Evolutionary conservation across 1,139 yeast species (phyloP).

Genomic region (Sugiyamaella novakii): DNA sequence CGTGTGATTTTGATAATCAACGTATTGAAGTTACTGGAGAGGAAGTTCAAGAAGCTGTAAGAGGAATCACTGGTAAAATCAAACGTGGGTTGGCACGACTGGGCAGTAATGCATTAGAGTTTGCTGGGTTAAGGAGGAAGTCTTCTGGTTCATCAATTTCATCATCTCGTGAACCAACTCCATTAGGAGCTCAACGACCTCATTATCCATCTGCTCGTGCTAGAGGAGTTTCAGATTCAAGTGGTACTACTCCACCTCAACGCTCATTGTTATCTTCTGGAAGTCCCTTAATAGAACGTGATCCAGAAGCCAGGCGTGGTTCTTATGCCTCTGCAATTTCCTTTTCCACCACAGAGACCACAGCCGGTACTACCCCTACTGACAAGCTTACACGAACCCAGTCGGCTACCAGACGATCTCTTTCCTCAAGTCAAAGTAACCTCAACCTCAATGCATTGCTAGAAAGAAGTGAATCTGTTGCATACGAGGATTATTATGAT

Average conservation of each 20-base stretch:
- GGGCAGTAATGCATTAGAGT: slow-evolving; percentile 49
- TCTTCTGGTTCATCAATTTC: slow-evolving; percentile 27
- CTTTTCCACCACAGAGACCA: slow-evolving; percentile 8
- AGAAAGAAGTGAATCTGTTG: slow-evolving; percentile 23
- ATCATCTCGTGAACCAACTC: slow-evolving; percentile 29
- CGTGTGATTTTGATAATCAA: slow-evolving; percentile 37
- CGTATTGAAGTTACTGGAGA: slow-evolving; percentile 64
- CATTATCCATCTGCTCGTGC: not conserved
- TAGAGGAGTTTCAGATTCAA: slow-evolving; percentile 2
- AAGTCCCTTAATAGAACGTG: not conserved
- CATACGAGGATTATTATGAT: slow-evolving; percentile 2
- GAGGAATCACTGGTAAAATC: slow-evolving; percentile 72
- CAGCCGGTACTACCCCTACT: slow-evolving; percentile 11
- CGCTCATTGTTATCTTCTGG: not conserved
- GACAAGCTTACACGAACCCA: slow-evolving; percentile 2
- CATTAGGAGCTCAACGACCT: slow-evolving; percentile 10
- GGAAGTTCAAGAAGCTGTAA: slow-evolving; percentile 75
- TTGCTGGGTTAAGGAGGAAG: slow-evolving; percentile 41
- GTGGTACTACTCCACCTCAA: slow-evolving; percentile 8
- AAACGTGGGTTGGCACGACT: slow-evolving; percentile 57
- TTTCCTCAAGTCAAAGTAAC: slow-evolving; percentile 28
- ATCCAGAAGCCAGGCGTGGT: slow-evolving; percentile 12
- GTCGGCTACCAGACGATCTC: slow-evolving; percentile 6
- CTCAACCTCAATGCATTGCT: slow-evolving; percentile 32
- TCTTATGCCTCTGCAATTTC: slow-evolving; percentile 15